Base-by-base conservation (phyloP, 371 early-diverging fungal species). In the Syncephalastrum sp. region DNA sequence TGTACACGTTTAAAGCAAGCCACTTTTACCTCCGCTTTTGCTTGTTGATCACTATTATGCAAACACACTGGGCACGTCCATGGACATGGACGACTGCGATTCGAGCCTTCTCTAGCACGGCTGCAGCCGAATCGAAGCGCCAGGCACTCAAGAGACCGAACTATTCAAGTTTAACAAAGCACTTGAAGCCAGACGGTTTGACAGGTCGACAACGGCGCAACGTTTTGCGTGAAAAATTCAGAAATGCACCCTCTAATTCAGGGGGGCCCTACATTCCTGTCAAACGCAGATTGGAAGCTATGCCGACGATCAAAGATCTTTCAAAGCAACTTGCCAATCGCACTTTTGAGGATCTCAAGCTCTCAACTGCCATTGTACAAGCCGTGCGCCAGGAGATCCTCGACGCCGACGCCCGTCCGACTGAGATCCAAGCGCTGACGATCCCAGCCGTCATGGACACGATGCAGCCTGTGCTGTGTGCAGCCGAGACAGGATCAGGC, bases 401-500 rank as follows among this genome's bases (percentile, higher is more conserved):
- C 25, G 63, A 70, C 29, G 82, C 59, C 10, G 66, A 75, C 27
- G 57, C 74, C 4, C 69, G 73, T 54, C 97, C 97, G 13, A 96
- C 97, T 4, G 90, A 91, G 60, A 94, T 97, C 49, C 98, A 99
- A 69, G 88, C 94, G 1, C 75, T 94, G 52, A 86, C 91, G 6
- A 93, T 98, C 46, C 95, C 95, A 6, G 71, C 84, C 52, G 55
- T 92, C 23, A 68, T 93, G 15, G 72, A 82, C 50, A 64, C 65
- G 10, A 33, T 33, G 38, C n/a, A 41, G 5, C 24, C 33, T 12
- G 72, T 89, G 3, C 70, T 99, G 17, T 83, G 90, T 47, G 97
- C 97, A 4, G 95, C 99, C 1, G 93, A 95, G 61, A 99, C 99
- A 0, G 99, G 99, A 16, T 92, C 94, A 1, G 99, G 99, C n/a